phyloP scores from a whole-genome alignment of 169 alveolate genomes.

The Cryptosporidium parvum region DNA sequence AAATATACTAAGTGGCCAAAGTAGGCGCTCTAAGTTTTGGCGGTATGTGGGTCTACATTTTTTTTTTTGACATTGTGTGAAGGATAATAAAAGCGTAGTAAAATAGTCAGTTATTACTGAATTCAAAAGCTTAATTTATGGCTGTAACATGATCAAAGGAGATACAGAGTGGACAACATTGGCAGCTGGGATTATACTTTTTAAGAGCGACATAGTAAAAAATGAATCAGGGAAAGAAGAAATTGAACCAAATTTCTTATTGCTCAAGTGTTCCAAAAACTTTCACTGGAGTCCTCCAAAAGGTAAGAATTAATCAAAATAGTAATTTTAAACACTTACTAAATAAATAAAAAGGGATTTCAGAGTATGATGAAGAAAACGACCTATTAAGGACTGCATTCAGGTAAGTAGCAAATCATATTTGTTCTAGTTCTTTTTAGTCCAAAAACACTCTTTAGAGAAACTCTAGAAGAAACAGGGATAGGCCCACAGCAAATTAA shows the following conservation, averaged over 20 bases:
- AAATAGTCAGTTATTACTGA: neutral
- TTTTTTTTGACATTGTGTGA: conserved; percentile 1
- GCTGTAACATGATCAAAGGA: neutral
- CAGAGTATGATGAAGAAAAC: conserved; percentile 28
- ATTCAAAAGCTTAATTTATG: neutral
- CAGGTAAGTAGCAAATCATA: conserved; percentile 34
- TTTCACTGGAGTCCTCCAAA: conserved; percentile 74
- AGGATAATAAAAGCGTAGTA: neutral
- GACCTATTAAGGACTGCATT: conserved; percentile 48
- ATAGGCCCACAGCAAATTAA: conserved; percentile 26
- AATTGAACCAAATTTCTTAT: conserved; percentile 42
- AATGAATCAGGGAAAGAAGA: neutral
- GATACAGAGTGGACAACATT: conserved; percentile 13
- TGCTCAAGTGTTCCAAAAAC: conserved; percentile 43
- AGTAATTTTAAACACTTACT: neutral
- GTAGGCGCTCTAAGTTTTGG: neutral
- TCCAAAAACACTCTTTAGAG: conserved; percentile 5
- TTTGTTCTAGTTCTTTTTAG: neutral
- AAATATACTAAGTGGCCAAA: neutral
- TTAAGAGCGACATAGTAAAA: neutral
- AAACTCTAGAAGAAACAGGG: conserved; percentile 71
- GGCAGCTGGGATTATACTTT: conserved; percentile 70
- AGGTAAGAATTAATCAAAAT: conserved; percentile 32
- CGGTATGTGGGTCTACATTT: neutral
- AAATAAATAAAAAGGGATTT: conserved; percentile 13